A percentile compares a stretch with the other conserved stretches of the same genome.
Evolutionary conservation across 768 basidiomycete species (phyloP).

Genomic region (Hygrocybe punicea): DNA sequence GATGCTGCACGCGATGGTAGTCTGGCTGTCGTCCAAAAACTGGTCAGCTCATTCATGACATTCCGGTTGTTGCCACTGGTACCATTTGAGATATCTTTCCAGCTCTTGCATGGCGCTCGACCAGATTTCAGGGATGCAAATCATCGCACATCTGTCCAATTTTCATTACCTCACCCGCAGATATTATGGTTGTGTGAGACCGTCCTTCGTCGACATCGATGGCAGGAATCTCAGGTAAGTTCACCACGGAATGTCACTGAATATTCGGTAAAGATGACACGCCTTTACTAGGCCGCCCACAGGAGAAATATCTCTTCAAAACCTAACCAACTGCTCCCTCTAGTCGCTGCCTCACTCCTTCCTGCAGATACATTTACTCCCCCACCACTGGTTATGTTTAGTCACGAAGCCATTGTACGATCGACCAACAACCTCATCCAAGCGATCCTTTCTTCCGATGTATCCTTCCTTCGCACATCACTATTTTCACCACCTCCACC

Average conservation of each 20-base stretch:
- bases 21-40: slow-evolving; percentile 58
- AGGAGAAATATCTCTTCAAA: slow-evolving; percentile 24
- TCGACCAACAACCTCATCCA: slow-evolving; percentile 53
- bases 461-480: slow-evolving; percentile 50
- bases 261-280: slow-evolving; percentile 21
- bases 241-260: slow-evolving; percentile 4
- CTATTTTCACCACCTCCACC: slow-evolving; percentile 49
- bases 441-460: slow-evolving; percentile 48
- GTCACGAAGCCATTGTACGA: slow-evolving; percentile 39
- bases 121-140: slow-evolving; percentile 72
- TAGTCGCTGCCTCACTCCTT: slow-evolving; percentile 39
- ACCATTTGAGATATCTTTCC: slow-evolving; percentile 3
- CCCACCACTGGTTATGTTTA: slow-evolving; percentile 39
- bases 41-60: slow-evolving; percentile 46
- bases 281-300: slow-evolving; percentile 15
- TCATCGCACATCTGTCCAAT: slow-evolving; percentile 69
- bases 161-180: slow-evolving; percentile 57
- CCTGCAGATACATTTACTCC: slow-evolving; percentile 40
- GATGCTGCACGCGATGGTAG: slow-evolving; percentile 76
- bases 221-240: slow-evolving; percentile 58
- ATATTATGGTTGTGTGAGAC: slow-evolving; percentile 71
- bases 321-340: slow-evolving; percentile 37
- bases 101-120: slow-evolving; percentile 68
- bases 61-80: slow-evolving; percentile 7
- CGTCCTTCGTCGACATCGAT: slow-evolving; percentile 57